Conservation (phyloP, 257 asterid genomes). For the Ilex aquifolium region DNA sequence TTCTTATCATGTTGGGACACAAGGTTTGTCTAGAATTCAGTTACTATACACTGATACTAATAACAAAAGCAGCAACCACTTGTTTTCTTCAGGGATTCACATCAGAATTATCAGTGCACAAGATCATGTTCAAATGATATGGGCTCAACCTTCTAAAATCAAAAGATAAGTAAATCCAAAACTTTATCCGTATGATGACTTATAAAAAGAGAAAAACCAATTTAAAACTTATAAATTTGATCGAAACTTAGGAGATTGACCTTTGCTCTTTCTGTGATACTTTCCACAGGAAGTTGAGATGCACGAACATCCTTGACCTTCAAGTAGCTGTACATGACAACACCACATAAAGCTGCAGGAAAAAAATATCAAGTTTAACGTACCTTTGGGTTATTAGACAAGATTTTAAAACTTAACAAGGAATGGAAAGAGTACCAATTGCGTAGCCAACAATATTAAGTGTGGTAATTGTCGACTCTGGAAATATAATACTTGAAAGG, state of each 20-base stretch:
- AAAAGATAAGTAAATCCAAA: too few species aligned
- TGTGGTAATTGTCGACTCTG: conserved; percentile 81
- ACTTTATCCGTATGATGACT: too few species aligned
- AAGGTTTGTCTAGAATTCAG: too few species aligned
- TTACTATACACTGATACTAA: too few species aligned
- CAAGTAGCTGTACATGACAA: conserved; percentile 57
- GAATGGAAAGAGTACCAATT: conserved; percentile 49
- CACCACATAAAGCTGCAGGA: conserved; percentile 7
- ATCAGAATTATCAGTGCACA: too few species aligned
- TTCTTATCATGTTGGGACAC: too few species aligned
- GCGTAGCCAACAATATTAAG: conserved; percentile 63
- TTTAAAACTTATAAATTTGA: too few species aligned
- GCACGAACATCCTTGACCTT: conserved; percentile 45
- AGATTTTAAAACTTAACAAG: not conserved
- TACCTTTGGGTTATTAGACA: conserved; percentile 1
- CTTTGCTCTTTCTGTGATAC: conserved; percentile 24
- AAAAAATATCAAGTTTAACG: conserved; percentile 1
- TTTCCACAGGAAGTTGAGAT: conserved; percentile 38
- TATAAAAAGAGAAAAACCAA: too few species aligned
- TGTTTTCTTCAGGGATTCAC: too few species aligned
- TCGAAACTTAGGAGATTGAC: not conserved
- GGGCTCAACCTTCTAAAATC: too few species aligned
- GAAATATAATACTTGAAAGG: conserved; percentile 84
- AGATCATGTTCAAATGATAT: too few species aligned
- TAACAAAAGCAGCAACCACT: too few species aligned